Base-by-base conservation (phyloP, 805 yeast species). In the Blastobotrys muscicola region DNA sequence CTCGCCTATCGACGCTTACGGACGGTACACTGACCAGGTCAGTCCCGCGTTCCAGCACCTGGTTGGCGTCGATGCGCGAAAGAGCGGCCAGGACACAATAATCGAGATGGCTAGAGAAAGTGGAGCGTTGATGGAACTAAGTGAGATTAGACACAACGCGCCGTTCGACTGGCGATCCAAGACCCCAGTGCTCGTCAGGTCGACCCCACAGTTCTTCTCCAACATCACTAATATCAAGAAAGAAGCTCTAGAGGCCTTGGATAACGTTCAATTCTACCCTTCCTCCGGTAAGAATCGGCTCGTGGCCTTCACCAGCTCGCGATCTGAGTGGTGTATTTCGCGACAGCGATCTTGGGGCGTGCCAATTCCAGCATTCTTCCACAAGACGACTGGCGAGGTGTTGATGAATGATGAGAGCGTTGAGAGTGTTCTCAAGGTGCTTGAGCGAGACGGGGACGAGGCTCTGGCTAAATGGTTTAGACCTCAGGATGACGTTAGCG, bases 141-240 rank as follows among this genome's bases (percentile, higher is more conserved):
- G 65, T 32, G 65, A 69, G 31, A 81, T 80, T 56, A 64, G 60
- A 8, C 99, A 92, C 62, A 85, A 90, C 2, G 90, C 90, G 54
- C 97, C 98, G 0, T 87, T 85, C 57, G 98, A 92, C 60, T 92
- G 98, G 98, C 75, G 98, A 53, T 85, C 95, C 2, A 89, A 89
- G 58, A 82, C 82, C 36, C 98, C 98, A 0, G 87, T 92, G n/a
- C 80, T 92, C 40, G 85, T 92, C 46, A 71, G 97, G 47, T 80
- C 97, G 0, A 92, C 98, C 0, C 92, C 96, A 1, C 99, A 92
- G 62, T 92, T 97, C 94, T 92, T 92, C 61, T 82, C 92, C 6
- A 84, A 89, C 58, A 83, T 92, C 30, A 83, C 80, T 26, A 71
- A 71, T 43, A 80, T 89, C 41, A 87, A 85, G 55, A 67, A 66